These are phyloP conservation scores for Jackrogersella minutella DNA, from an alignment of 495 filamentous ascomycete genomes.

Conservation along the genomic window DNA sequence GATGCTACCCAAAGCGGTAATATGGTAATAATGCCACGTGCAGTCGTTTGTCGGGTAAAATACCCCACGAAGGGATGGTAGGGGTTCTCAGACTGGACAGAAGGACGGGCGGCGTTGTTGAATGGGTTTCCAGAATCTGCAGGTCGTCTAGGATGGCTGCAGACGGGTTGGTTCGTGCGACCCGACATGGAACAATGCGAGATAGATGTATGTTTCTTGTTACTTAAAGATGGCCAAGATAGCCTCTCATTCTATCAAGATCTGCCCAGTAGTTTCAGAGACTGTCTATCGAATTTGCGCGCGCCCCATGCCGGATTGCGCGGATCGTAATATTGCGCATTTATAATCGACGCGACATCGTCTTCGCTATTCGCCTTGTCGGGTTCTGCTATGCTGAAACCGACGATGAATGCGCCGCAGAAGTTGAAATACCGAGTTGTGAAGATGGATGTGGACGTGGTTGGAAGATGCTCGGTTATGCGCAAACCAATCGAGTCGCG, in stretches of 20 bases:
- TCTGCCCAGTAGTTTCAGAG: not conserved
- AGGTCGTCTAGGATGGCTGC: conserved; percentile 30
- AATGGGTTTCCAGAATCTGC: conserved; percentile 40
- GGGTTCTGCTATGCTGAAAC: not conserved
- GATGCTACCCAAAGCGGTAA: conserved; percentile 33
- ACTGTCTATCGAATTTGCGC: not conserved
- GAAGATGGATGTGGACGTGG: not conserved
- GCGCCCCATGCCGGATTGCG: not conserved
- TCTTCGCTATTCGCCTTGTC: not conserved
- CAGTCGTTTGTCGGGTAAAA: conserved; percentile 32
- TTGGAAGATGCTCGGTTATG: not conserved
- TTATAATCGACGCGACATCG: not conserved
- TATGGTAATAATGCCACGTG: conserved; percentile 32
- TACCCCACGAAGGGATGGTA: conserved; percentile 37
- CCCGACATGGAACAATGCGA: conserved; percentile 24
- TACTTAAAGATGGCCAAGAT: not conserved
- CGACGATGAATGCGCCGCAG: not conserved
- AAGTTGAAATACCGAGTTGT: not conserved
- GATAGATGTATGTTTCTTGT: conserved; percentile 1
- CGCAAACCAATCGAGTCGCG: conserved; percentile 22
- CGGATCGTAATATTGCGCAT: not conserved
- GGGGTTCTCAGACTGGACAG: conserved; percentile 15
- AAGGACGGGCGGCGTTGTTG: conserved; percentile 11
- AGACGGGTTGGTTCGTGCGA: conserved; percentile 31
- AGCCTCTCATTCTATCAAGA: no score